Evolutionary conservation across 2,329 filamentous ascomycete genomes (phyloP).

Genomic region (Aspergillus sp.): DNA sequence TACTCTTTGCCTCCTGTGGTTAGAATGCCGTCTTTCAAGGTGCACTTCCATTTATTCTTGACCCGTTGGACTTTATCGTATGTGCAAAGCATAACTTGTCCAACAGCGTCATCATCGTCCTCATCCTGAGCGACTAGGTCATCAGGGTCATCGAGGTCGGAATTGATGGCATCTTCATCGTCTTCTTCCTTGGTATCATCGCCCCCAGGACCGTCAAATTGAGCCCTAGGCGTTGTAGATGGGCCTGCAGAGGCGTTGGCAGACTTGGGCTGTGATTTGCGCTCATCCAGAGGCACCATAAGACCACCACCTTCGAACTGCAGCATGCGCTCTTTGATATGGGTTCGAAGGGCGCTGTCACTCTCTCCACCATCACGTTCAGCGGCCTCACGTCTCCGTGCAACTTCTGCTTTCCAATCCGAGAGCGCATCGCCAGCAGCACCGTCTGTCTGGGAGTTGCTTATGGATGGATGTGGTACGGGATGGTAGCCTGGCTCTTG

Average conservation of each 20-base stretch:
- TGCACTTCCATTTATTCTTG: conserved; percentile 99
- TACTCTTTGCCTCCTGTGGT: conserved; percentile 89
- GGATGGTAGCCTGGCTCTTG: conserved; percentile 38
- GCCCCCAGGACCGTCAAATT: conserved; percentile 59
- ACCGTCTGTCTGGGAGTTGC: conserved; percentile 72
- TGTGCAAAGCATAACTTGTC: conserved; percentile 96
- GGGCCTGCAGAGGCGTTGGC: conserved; percentile 9
- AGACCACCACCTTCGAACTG: conserved; percentile 48
- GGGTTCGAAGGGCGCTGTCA: conserved; percentile 43
- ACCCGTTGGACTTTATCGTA: conserved; percentile 99
- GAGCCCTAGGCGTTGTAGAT: conserved; percentile 33
- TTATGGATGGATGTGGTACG: conserved; percentile 40
- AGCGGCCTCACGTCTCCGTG: conserved; percentile 42
- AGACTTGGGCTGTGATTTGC: conserved; percentile 37
- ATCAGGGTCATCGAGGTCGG: conserved; percentile 92
- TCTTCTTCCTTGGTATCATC: conserved; percentile 58
- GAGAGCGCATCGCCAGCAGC: conserved; percentile 60
- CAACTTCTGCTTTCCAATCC: conserved; percentile 51
- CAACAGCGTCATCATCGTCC: conserved; percentile 78
- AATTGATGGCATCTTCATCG: conserved; percentile 97
- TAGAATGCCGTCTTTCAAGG: conserved; percentile 92
- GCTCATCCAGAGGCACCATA: conserved; percentile 43
- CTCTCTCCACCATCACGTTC: conserved; percentile 33
- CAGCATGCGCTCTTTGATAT: conserved; percentile 42
- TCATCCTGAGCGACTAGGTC: conserved; percentile 81